Base-by-base conservation (phyloP, 148 eudicot species). In the Silene latifolia region DNA sequence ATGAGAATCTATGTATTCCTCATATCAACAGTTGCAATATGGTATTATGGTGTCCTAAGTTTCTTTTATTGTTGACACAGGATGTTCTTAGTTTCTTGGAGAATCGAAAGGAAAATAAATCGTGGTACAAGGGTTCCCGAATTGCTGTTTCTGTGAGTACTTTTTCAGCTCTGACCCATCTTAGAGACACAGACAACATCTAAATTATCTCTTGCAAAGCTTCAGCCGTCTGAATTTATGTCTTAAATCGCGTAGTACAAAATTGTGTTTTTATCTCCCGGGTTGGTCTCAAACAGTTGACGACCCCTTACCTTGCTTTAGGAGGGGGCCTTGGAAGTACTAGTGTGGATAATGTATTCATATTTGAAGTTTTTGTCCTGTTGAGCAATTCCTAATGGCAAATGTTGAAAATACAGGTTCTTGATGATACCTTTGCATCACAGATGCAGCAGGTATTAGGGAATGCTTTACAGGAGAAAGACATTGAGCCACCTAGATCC, bases 51-150 rank as follows among this genome's bases (percentile, higher is more conserved):
- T 1, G 19, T 54, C 44, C 65, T 58, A 62, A 67, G 32, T 72
- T 60, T 67, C 27, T 61, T 68, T 4, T 67, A n/a, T 72, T 58
- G 27, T 3, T 67, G 29, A n/a, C 64, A 58, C 88, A 91, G 97
- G 97, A 91, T 77, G 87, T 91, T 75, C 84, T 91, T 77, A 88
- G 86, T 65, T 91, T 91, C 84, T 78, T 91, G 79, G 93, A 89
- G 82, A 89, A 88, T 79, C 85, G 93, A 72, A 91, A 91, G 83
- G 96, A 91, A 75, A 91, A 91, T 42, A 83, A 86, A 74, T 85
- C 96, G n/a, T 91, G 96, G 96, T 91, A 89, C 82, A 91, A 89
- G 75, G 91, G 93, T 65, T 86, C 89, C 32, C 80, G 85, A 47
- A 82, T 87, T 72, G 92, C 96, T 42, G 89, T 89, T 39, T 86